Base-by-base conservation (phyloP, 495 filamentous ascomycete species). In the Hapsidospora chrysogenum region DNA sequence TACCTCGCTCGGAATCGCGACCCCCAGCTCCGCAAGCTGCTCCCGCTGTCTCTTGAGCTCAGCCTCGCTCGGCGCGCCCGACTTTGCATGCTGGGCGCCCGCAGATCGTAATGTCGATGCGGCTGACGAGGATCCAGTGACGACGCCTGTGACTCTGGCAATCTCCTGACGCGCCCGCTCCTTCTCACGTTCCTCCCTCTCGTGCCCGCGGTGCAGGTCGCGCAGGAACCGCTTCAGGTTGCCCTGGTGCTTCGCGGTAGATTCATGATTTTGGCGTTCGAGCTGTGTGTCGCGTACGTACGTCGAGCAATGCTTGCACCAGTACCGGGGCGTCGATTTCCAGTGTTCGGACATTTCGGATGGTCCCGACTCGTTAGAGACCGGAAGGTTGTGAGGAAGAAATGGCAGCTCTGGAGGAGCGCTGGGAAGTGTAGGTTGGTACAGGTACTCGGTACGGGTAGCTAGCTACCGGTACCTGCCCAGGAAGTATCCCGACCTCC, bases 261-360 rank as follows among this genome's bases (percentile, higher is more conserved):
- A 70, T 53, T 99, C 92, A 52, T 99, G 89, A 54, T 94, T 85
- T 37, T 73, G 60, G 50, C 76, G 78, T 51, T 89, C 85, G 54
- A 95, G 75, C 45, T 79, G 74, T 18, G 87, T 95, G 62, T 99
- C 89, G 48, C 78, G 74, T 41, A 96, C 84, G 61, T 72, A 96
- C 57, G 71, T 72, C 54, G 72, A 74, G 72, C 89, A 99, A 64
- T 92, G 80, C 57, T 96, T 96, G 73, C 89, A 99, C 83, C 85
- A 96, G 62, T 86, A 84, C 53, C 75, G 85, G 9, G 85, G 83
- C 63, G 85, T 89, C 16, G 89, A 96, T 58, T 96, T 96, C 89
- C 89, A 97, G 57, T 94, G 87, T 71, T 95, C 92, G 1, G 89
- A 76, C 89, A 97, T 97, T 29, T 27, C 29, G 17, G 33, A 2